A percentile compares a stretch with the other conserved stretches of the same genome.
These are phyloP conservation scores for Paecilomyces formosus DNA, from an alignment of 2,329 filamentous ascomycete species.

Conservation along the genomic window DNA sequence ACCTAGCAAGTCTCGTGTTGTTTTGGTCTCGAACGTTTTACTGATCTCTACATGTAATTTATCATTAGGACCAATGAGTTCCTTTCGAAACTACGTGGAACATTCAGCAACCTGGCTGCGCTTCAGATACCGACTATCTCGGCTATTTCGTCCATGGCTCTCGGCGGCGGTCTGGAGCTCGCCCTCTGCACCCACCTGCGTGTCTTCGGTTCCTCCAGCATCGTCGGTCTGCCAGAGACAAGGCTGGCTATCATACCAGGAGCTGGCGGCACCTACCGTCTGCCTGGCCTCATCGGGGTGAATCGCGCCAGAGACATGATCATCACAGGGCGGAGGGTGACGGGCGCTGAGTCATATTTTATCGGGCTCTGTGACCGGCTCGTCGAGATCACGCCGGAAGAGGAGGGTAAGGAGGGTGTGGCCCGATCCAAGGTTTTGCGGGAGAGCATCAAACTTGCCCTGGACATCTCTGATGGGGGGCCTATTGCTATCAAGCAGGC, in stretches of 20 bases:
- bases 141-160: conserved; percentile 74
- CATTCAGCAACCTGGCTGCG: conserved; percentile 63
- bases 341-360: conserved; percentile 80
- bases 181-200: conserved; percentile 85
- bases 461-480: conserved; percentile 82
- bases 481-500: conserved; percentile 76
- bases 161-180: conserved; percentile 90
- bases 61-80: conserved; percentile 65
- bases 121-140: conserved; percentile 87
- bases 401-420: conserved; percentile 44
- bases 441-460: conserved; percentile 70
- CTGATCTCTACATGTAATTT: background rate
- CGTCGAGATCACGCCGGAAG: conserved; percentile 63
- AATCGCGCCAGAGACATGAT: conserved; percentile 81
- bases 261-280: conserved; percentile 83
- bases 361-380: conserved; percentile 84
- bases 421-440: conserved; percentile 63
- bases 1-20: background rate
- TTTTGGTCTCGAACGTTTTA: background rate
- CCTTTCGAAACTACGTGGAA: conserved; percentile 65
- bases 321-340: conserved; percentile 79
- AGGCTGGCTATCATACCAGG: conserved; percentile 90
- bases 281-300: conserved; percentile 73
- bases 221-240: conserved; percentile 82
- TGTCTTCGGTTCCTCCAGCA: conserved; percentile 71